Base-by-base conservation (phyloP, 169 alveolate species). In the Cryptosporidium meleagridis region DNA sequence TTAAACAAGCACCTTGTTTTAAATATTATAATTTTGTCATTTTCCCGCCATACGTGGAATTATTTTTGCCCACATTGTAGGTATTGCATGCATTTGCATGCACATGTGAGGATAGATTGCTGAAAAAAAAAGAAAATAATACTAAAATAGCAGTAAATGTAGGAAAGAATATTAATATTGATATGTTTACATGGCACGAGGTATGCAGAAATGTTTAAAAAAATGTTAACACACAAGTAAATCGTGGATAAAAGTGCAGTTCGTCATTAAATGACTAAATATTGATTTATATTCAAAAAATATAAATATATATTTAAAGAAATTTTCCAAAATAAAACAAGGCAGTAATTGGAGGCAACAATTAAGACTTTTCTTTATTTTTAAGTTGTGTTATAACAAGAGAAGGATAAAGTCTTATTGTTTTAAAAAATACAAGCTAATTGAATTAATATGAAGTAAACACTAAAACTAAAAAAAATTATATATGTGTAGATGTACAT, bases 151-250 rank as follows among this genome's bases (percentile, higher is more conserved):
- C n/a, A 59, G 52, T 73, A 55, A 29, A 73, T 33, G 18, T 55
- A 55, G 70, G 86, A 73, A 73, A 73, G 86, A 73, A 26, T 73
- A 23, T 33, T 73, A 73, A 52, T 55, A 53, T 31, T 70, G 21
- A 10, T n/a, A 53, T 73, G 33, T 58, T 73, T 55, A 73, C 86
- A 73, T 73, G 86, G 52, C 71, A 73, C 86, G 86, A 73, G 86
- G 21, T 73, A 52, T 53, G 53, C 16, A 71, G 21, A 55, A 33
- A 73, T 53, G 52, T 73, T 53, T 58, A 73, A 73, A 55, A 73
- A 73, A 73, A 59, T 73, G 70, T 73, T 73, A 73, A 53, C 86
- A 69, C 37, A 7, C 18, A 73, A 39, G 48, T 48, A 73, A 73
- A 73, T 73, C 86, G 86, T 55, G 86, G 70, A 53, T 33, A 73